Base-by-base conservation (phyloP, 306 rosid genomes). In the Myrica gale region DNA sequence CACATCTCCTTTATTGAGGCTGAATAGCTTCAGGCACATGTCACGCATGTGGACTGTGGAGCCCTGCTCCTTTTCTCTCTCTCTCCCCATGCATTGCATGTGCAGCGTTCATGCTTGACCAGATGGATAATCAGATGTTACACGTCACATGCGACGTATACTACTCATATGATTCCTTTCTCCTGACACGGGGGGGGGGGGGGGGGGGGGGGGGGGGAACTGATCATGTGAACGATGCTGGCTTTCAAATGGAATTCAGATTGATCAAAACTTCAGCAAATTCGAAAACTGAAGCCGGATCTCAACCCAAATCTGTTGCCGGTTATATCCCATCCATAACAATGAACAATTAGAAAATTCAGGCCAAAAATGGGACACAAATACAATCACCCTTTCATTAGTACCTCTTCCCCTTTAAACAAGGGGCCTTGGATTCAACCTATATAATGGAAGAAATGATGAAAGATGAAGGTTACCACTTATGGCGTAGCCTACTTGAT, bases 11-110 rank as follows among this genome's bases (percentile, higher is more conserved):
- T 53, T 73, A 54, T 43, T 23, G 57, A 16, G 17, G 8, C 5
- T 56, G 68, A 55, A 42, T 15, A 68, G 68, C 37, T 69, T 47
- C 73, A 76, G 65, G 79, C 50, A 65, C 41, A n/a, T 52, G 78
- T 4, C 71, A 41, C 51, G 32, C 45, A 76, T 39, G 32, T 57
- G 63, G 37, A 32, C 37, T 0, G 37, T 0, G 3, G 37, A 32
- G 37, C 37, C 3, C 37, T 17, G 17, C 1, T 7, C 0, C 53
- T 10, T 10, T 9, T 47, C 12, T 47, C 15, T 47, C 12, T 47
- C 4, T 11, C 0, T 48, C 32, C 26, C 32, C 3, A 9, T 47
- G 47, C 17, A 21, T 37, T 15, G 32, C 67, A 75, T 19, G 78
- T 61, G 72, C 72, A 48, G 37, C 75, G 68, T 16, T 23, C 60